phyloP scores from a whole-genome alignment of 1,139 yeast species.

The Pichia sp. region DNA sequence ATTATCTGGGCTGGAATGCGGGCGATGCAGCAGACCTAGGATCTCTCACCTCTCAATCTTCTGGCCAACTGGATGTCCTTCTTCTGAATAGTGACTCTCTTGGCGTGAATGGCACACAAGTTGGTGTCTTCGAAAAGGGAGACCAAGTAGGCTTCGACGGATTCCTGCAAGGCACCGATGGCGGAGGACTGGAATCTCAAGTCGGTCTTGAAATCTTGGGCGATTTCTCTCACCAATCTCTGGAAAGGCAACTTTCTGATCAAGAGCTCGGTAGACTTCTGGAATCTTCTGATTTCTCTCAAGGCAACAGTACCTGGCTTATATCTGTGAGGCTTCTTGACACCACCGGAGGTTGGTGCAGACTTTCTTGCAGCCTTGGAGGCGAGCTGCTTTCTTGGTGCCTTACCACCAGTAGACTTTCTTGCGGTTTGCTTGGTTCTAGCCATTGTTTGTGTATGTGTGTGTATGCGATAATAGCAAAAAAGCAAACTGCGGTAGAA shows the following conservation, averaged over 20 bases:
- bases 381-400: constrained; percentile 99
- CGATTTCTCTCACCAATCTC: constrained; percentile 96
- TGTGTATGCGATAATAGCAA: constrained; percentile 15
- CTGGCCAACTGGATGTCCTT: constrained; percentile 98
- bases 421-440: constrained; percentile 99
- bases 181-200: constrained; percentile 98
- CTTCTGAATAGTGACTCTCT: constrained; percentile 99
- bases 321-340: constrained; percentile 99
- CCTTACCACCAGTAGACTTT: constrained; percentile 99
- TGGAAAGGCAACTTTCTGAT: constrained; percentile 98
- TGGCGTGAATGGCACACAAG: constrained; percentile 98
- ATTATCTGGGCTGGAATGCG: not conserved
- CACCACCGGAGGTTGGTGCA: constrained; percentile 98
- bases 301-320: constrained; percentile 99
- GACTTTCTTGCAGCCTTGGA: constrained; percentile 99
- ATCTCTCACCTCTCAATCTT: constrained; percentile 98
- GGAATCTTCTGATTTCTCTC: constrained; percentile 99
- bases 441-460: constrained; percentile 56
- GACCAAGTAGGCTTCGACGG: constrained; percentile 94
- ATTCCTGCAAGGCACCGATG: constrained; percentile 97
- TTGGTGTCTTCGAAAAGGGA: constrained; percentile 72
- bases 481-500: not conserved
- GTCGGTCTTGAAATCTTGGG: constrained; percentile 97
- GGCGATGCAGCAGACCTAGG: constrained; percentile 36
- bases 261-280: constrained; percentile 93